These are phyloP conservation scores for Decorospora gaudefroyi DNA, from an alignment of 2,329 filamentous ascomycete species.

Conservation along the genomic window DNA sequence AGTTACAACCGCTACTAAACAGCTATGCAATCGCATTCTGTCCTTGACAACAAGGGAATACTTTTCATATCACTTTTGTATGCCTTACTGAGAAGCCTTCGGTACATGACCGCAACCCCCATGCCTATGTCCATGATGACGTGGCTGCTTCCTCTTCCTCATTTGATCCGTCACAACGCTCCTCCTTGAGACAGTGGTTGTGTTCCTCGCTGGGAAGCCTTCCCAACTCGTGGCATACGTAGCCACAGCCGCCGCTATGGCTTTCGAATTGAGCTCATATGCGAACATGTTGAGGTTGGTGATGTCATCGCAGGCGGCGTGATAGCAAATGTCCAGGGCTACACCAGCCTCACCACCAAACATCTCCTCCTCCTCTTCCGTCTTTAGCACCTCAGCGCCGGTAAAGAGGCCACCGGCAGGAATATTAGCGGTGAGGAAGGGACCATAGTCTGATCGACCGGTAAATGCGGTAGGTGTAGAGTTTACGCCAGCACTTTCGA, in stretches of 20 bases:
- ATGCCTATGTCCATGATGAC: too few species aligned
- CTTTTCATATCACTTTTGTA: too few species aligned
- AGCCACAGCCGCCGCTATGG: background rate
- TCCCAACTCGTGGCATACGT: background rate
- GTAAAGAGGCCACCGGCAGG: constrained; percentile 46
- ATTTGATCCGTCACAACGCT: too few species aligned
- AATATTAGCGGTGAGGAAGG: constrained; percentile 45
- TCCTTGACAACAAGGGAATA: too few species aligned
- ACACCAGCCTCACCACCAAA: constrained; percentile 37
- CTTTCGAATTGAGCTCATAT: background rate
- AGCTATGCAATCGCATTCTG: too few species aligned
- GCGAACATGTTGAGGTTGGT: constrained; percentile 1
- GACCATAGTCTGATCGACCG: constrained; percentile 48
- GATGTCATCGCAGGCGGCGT: background rate
- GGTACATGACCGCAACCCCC: too few species aligned
- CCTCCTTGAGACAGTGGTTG: too few species aligned
- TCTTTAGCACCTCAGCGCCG: constrained; percentile 49
- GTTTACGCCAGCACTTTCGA: constrained; percentile 30
- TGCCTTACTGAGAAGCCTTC: too few species aligned
- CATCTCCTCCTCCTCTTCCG: constrained; percentile 37
- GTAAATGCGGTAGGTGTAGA: constrained; percentile 43
- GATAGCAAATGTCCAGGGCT: background rate
- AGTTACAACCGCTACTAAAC: too few species aligned
- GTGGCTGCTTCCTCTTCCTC: too few species aligned
- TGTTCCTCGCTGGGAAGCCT: background rate